Base-by-base conservation (phyloP, 2,329 filamentous ascomycete species). In the Exophiala dermatitidis region DNA sequence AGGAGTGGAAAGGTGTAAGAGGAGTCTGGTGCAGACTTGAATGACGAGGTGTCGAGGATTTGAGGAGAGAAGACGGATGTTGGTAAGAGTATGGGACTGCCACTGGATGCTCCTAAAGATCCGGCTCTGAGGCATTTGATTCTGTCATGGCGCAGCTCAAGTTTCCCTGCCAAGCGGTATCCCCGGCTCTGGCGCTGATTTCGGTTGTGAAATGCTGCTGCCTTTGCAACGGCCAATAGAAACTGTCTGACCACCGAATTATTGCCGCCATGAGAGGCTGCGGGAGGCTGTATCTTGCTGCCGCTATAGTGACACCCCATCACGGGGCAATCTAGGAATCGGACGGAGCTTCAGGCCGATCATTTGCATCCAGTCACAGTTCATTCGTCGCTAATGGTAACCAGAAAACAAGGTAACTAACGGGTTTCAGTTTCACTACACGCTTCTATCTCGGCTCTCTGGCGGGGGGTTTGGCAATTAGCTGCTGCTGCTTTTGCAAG, bases 1-100 rank as follows among this genome's bases (percentile, higher is more conserved):
- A 40, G 33, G 46, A 48, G 50, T 45, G 50, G 46, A 48, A 45
- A 29, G 38, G 30, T 31, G 46, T 4, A 34, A 29, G 44, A 40
- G 34, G 32, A 26, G 34, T n/a, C 19, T 8, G 31, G 19, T 46
- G 30, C n/a, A 36, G 31, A 46, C 26, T 46, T 34, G 33, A 6
- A 10, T 6, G 33, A 6, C 10, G 36, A 38, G 36, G 36, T n/a
- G 10, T 38, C 36, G 19, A 38, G 36, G 19, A n/a, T 28, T 41
- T 41, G 38, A 41, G 10, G 38, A 41, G 33, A 10, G 10, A 6
- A 34, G 33, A 34, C 33, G 10, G 19, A 8, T 38, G 36, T 3
- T 3, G 3, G 12, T 38, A 19, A 19, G 1, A 19, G 19, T 19
- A 19, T 19, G 19, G 19, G 19, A 19, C 19, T 19, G 19, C 19